A percentile compares a stretch with the other conserved stretches of the same genome.
Conservation (phyloP, 257 asterid genomes). For the Penstemon davidsonii region DNA sequence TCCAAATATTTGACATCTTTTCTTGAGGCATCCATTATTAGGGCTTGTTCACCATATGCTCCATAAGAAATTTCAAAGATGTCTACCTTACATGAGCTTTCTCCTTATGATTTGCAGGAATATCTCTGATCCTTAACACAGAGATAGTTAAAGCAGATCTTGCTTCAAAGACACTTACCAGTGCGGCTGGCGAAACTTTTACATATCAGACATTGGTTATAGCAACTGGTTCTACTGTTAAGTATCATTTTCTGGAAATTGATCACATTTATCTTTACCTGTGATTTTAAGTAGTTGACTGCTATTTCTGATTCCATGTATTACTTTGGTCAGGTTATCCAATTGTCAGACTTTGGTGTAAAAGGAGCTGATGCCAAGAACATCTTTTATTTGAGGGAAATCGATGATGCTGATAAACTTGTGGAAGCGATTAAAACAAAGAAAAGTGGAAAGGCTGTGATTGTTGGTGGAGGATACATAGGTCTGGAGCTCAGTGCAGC, state of each 20-base stretch:
- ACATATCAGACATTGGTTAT: slow-evolving; percentile 57
- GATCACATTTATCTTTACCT: neutral
- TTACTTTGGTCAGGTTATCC: slow-evolving; percentile 59
- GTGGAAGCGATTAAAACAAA: slow-evolving; percentile 80
- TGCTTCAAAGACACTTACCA: slow-evolving; percentile 66
- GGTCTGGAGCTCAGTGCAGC: slow-evolving; percentile 98
- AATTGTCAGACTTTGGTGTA: slow-evolving; percentile 78
- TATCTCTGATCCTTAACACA: slow-evolving; percentile 79
- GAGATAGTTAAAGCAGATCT: slow-evolving; percentile 88
- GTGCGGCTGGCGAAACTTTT: slow-evolving; percentile 69
- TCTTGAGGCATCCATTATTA: slow-evolving; percentile 3
- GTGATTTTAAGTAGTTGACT: slow-evolving; percentile 8
- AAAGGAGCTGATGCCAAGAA: slow-evolving; percentile 88
- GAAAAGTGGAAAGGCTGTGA: slow-evolving; percentile 75
- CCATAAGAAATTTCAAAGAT: neutral
- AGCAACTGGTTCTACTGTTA: slow-evolving; percentile 90
- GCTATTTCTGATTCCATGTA: slow-evolving; percentile 27
- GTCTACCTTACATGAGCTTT: slow-evolving; percentile 20
- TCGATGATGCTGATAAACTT: slow-evolving; percentile 89
- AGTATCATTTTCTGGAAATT: slow-evolving; percentile 23
- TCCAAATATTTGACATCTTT: slow-evolving; percentile 17
- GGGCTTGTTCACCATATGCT: slow-evolving; percentile 3
- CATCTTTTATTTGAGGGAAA: slow-evolving; percentile 82
- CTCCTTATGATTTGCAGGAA: slow-evolving; percentile 52
- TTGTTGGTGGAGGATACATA: slow-evolving; percentile 97